Conservation (phyloP, 345 rosid species). For the Heritiera fomes region DNA sequence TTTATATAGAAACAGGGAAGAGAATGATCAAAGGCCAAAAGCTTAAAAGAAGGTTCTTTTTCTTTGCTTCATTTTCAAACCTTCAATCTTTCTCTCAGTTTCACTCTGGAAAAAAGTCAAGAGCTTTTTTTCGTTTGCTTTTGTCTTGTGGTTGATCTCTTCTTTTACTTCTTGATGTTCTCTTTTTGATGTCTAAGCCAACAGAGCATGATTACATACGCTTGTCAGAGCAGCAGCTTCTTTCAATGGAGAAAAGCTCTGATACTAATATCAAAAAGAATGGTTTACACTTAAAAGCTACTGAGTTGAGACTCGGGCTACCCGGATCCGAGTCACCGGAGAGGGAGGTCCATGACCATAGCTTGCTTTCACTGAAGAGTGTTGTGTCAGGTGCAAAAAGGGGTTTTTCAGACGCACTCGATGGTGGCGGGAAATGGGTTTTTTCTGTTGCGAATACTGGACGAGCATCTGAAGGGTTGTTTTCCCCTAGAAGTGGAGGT, state of each 20-base stretch:
- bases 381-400: conserved; percentile 57
- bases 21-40: neutral
- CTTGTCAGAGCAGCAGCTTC: conserved; percentile 43
- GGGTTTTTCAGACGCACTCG: conserved; percentile 56
- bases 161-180: conserved; percentile 6
- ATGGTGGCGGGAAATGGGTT: conserved; percentile 53
- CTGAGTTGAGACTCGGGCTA: conserved; percentile 79
- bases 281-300: conserved; percentile 57
- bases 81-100: neutral
- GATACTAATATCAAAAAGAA: conserved; percentile 21
- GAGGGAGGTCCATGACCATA: conserved; percentile 35
- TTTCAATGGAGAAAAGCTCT: conserved; percentile 48
- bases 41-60: neutral
- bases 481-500: conserved; percentile 31
- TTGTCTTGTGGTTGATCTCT: neutral
- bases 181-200: conserved; percentile 39
- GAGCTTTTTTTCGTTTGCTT: neutral
- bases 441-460: conserved; percentile 42
- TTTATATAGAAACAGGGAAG: neutral
- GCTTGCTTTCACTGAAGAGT: conserved; percentile 40
- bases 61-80: neutral
- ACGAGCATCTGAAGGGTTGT: conserved; percentile 30
- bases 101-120: neutral
- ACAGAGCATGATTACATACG: conserved; percentile 60
- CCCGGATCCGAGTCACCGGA: conserved; percentile 73